Evolutionary conservation across 768 basidiomycete genomes (phyloP).

Genomic region (Leucosporidium scottii): DNA sequence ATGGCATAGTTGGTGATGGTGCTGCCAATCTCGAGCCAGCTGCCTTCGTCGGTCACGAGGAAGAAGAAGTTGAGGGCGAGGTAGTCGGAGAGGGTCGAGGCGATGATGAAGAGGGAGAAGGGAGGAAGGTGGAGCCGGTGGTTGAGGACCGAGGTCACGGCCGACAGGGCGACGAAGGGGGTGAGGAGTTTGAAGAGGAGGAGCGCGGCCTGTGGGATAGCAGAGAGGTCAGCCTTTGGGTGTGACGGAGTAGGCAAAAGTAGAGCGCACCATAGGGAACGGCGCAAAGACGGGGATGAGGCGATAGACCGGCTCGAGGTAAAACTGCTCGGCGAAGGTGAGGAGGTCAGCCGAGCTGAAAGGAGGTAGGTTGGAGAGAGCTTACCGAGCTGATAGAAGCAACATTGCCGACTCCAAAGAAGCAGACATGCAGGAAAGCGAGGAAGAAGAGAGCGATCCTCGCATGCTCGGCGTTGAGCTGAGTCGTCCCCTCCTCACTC

Average conservation of each 20-base stretch:
- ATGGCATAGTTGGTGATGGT: conserved; percentile 84
- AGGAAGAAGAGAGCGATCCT: conserved; percentile 73
- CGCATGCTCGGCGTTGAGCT: conserved; percentile 57
- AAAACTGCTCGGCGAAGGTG: conserved; percentile 55
- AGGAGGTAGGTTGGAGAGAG: too few species aligned
- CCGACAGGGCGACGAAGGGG: conserved; percentile 70
- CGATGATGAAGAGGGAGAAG: conserved; percentile 71
- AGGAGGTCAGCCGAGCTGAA: not conserved
- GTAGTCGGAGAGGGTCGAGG: conserved; percentile 67
- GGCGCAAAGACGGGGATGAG: conserved; percentile 78
- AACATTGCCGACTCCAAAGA: conserved; percentile 67
- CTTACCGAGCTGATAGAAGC: conserved; percentile 65
- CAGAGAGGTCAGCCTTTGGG: not conserved
- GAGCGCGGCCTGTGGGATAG: conserved; percentile 19
- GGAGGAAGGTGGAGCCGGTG: conserved; percentile 62
- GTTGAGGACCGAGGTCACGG: conserved; percentile 62
- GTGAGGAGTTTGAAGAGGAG: conserved; percentile 71
- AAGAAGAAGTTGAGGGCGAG: conserved; percentile 58
- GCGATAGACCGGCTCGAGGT: conserved; percentile 79
- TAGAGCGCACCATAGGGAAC: conserved; percentile 62
- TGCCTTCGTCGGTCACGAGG: conserved; percentile 69
- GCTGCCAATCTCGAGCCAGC: conserved; percentile 84
- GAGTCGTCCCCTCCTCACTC: not conserved
- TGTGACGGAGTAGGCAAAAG: not conserved
- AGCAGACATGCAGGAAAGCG: conserved; percentile 78